Base-by-base conservation (phyloP, 345 rosid genomes). In the Lepidium africanum region DNA sequence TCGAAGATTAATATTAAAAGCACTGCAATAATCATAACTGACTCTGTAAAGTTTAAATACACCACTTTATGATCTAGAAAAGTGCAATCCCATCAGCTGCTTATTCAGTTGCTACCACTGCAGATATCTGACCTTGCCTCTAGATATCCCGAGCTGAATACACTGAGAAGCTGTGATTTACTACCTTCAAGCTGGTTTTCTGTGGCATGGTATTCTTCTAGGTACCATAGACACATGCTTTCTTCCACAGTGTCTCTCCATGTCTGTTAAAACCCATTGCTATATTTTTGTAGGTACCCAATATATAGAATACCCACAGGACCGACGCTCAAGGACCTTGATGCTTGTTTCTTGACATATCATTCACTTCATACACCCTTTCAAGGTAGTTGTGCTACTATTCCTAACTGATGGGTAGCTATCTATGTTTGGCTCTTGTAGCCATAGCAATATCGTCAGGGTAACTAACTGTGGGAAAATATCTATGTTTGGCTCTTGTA, bases 241-340 rank as follows among this genome's bases (percentile, higher is more conserved):
- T 49, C 10, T 48, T 38, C 65, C 45, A 10, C 42, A 6, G 38
- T 39, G 12, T 8, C 57, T 10, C 7, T 30, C 68, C 8, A 5
- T 45, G 13, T 37, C 23, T 61, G 48, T 61, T 8, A 75, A 17
- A 48, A n/a, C 19, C 53, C 16, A n/a, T 40, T 55, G 14, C 55
- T 63, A 15, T 55, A 47, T 55, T 56, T 36, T 47, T 80, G 58
- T 38, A 82, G 90, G 93, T 94, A 88, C 77, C 99, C 97, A 37
- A 91, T 91, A 46, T 94, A 94, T 73, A 82, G 96, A 76, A 94
- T 91, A 75, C 99, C 97, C 35, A 86, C 85, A 63, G 96, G 99
- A 72, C 85, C 95, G 2, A 89, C 97, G 0, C 54, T 94, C 60
- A 89, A 87, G 81, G 92, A 94, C 73, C 79, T 94, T 54, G 92